Conservation (phyloP, 148 eudicot species). For the Vaccinium myrtillus region DNA sequence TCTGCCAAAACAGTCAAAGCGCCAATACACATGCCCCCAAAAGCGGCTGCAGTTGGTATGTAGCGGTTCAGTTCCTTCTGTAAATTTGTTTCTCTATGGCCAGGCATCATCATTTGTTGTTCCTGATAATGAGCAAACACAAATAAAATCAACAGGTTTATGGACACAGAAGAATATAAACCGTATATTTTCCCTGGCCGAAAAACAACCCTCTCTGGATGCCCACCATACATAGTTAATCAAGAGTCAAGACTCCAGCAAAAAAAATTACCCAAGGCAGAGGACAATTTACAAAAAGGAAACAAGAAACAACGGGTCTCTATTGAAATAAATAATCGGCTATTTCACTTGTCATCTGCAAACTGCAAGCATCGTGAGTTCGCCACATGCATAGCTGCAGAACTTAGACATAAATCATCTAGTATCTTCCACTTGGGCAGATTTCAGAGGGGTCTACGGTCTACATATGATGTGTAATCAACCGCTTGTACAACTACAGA, state of each 20-base stretch:
- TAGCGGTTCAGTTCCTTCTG: slow-evolving; percentile 91
- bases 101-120: slow-evolving; percentile 97
- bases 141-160: neutral
- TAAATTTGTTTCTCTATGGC: slow-evolving; percentile 75
- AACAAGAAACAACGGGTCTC: neutral
- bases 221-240: neutral
- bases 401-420: neutral
- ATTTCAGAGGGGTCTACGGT: neutral
- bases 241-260: neutral
- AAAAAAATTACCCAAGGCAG: neutral
- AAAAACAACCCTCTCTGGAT: neutral
- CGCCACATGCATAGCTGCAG: neutral
- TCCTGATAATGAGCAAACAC: slow-evolving; percentile 38
- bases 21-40: slow-evolving; percentile 89
- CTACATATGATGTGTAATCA: neutral
- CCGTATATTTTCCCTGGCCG: neutral
- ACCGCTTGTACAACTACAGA: neutral
- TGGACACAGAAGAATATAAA: neutral
- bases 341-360: neutral
- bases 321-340: neutral
- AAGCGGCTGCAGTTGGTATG: slow-evolving; percentile 85
- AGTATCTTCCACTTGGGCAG: neutral
- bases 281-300: neutral
- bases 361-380: neutral
- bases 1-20: slow-evolving; percentile 86